These are phyloP conservation scores for Pythium aquatile DNA, from an alignment of 352 stramenopile species.

Conservation along the genomic window DNA sequence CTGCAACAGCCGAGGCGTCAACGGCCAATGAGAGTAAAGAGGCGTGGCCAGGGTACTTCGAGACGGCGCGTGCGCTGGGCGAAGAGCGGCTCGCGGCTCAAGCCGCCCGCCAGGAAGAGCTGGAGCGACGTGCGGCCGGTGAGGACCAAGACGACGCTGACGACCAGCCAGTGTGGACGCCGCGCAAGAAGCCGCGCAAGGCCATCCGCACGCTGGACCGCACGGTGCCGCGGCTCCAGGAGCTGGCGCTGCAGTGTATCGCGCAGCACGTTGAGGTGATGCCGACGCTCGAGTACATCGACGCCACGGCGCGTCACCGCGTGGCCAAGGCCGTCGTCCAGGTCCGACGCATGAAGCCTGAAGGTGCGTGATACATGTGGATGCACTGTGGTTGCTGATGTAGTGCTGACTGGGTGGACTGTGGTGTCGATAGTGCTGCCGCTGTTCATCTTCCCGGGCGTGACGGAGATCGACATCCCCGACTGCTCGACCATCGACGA, in stretches of 20 bases:
- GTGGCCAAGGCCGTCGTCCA: constrained; percentile 59
- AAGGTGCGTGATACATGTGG: constrained; percentile 30
- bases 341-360: constrained; percentile 52
- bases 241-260: constrained; percentile 56
- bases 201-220: constrained; percentile 48
- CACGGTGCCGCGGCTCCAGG: constrained; percentile 46
- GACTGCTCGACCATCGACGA: constrained; percentile 85
- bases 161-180: constrained; percentile 41
- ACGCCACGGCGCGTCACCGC: constrained; percentile 54
- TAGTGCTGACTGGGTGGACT: background rate
- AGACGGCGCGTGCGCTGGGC: constrained; percentile 55
- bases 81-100: constrained; percentile 66
- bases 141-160: constrained; percentile 18
- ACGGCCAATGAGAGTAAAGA: constrained; percentile 10
- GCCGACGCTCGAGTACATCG: constrained; percentile 70
- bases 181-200: constrained; percentile 46
- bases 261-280: constrained; percentile 65
- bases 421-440: constrained; percentile 43
- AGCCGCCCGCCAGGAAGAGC: constrained; percentile 48
- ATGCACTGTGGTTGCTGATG: background rate
- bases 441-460: constrained; percentile 80
- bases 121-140: constrained; percentile 37
- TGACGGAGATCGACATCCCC: constrained; percentile 78
- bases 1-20: background rate
- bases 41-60: constrained; percentile 78